Evolutionary conservation across 208 protist genomes (phyloP), one percentile per base, ranked within the genome.

Genomic region (Trypanosoma brucei): DNA sequence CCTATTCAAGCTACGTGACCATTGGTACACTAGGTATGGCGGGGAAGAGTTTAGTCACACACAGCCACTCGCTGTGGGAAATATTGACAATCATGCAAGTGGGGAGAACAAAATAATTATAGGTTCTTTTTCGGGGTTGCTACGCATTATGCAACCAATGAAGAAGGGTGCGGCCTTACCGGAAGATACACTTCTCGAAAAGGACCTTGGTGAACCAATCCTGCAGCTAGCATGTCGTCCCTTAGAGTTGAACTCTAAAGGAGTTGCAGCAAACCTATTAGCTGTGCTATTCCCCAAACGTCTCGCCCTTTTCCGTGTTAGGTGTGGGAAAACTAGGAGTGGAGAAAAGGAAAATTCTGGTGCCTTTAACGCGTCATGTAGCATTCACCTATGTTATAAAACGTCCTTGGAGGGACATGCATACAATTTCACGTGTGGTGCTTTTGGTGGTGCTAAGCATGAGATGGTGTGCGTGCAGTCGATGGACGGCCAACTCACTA

Each of bases 391-490:
- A 5, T 72, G 84, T 65, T 81, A 84, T 64, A 75, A 93, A 34
- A 70, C 81, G 30, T 35, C 53, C 35, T 68, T 97, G 1, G 75
- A 84, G 38, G 67, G 80, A 14, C 70, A 70, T 0, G 57, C 87
- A 36, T 96, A 88, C 72, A 97, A 96, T 61, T 90, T 97, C 48
- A 68, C 57, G 0, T 80, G 50, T 37, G 93, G 93, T 31, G 74
- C 61, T 13, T 96, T 97, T 74, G 91, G 90, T 8, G 71, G 70
- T 33, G 64, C 73, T 31, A 62, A 62, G 8, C 81, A 92, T 67
- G 81, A 95, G 49, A 78, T 90, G 67, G 60, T 95, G 14, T 96
- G 92, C 51, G 87, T 97, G 31, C 93, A 97, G 64, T 90, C 93
- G 5, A 91, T 97, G 79, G 88, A 96, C 69, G 93, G 93, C 14